Evolutionary conservation across 2,329 filamentous ascomycete species (phyloP), one percentile per base, ranked within the genome.

Genomic region (Ceratocystis papillata): DNA sequence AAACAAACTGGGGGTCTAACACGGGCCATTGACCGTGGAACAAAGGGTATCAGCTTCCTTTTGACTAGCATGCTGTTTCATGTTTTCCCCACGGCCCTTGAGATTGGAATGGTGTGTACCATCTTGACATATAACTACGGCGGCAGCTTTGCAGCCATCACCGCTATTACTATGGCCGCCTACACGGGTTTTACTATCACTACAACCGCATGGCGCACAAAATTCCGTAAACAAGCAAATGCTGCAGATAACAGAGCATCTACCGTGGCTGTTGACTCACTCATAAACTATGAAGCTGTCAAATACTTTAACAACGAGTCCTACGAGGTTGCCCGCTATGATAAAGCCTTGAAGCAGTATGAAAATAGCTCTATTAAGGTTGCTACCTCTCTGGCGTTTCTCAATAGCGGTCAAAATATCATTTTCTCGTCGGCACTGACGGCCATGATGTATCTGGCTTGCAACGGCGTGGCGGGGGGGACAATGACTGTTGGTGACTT

Each of bases 271-370:
- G 92, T 97, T 1, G 94, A 99, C 77, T 96, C 92, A 0, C 79
- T 99, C 63, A 96, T 99, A 79, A 99, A 99, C 78, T 99, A 96
- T 73, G 94, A 99, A 76, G 93, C 95, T 15, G 94, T 99, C 73
- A 99, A 99, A 77, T 96, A 97, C 78, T 99, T 97, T 79, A 99
- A 99, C 79, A 99, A 99, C 73, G 95, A 99, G 73, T 90, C 88
- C 70, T 97, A 91, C 70, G 94, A 99, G 77, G 90, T 96, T 55
- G 82, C 83, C 41, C 85, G 94, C 53, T 99, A 99, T 74, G 92
- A 97, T 75, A 84, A 87, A 71, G 91, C 94, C 0, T 79, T 99
- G 28, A 82, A 86, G 70, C 83, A 87, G 67, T 99, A 99, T 74
- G 90, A 99, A 75, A 88, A 88, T 74, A 92, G 91, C 67, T 96